A percentile compares a stretch with the other conserved stretches of the same genome.
Conservation (phyloP, 2,329 filamentous ascomycete species). For the Sporothrix phasma region DNA sequence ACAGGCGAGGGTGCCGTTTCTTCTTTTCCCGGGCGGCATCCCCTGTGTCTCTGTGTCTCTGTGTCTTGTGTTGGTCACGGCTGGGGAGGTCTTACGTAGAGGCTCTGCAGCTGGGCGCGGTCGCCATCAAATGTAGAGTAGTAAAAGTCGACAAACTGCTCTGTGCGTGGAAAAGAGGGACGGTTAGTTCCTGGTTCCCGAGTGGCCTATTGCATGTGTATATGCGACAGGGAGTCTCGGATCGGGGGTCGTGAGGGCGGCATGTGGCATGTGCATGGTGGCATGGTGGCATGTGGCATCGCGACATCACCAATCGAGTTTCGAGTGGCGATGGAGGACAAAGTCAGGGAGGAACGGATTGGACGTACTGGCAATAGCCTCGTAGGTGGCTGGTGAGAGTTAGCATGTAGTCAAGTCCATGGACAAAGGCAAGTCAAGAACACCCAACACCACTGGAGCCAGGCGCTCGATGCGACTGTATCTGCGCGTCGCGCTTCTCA, state of each 20-base stretch:
- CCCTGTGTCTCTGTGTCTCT: too few species aligned
- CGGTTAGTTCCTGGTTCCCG: background rate
- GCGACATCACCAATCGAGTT: too few species aligned
- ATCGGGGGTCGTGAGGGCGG: background rate
- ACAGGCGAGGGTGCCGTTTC: too few species aligned
- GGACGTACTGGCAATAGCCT: constrained; percentile 16
- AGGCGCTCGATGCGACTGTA: too few species aligned
- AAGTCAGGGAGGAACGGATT: too few species aligned
- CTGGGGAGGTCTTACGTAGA: constrained; percentile 60
- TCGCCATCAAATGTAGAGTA: constrained; percentile 77
- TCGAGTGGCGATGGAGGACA: too few species aligned
- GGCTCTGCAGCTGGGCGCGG: constrained; percentile 51
- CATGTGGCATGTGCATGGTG: background rate
- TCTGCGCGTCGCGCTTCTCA: background rate
- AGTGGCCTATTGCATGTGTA: background rate
- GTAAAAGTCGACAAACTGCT: constrained; percentile 83
- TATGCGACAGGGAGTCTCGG: background rate
- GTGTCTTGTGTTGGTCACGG: background rate
- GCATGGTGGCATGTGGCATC: background rate
- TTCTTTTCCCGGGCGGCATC: too few species aligned
- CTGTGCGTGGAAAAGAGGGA: constrained; percentile 38
- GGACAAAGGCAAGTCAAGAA: too few species aligned
- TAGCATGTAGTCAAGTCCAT: too few species aligned
- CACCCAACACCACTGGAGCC: too few species aligned
- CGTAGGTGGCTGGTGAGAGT: too few species aligned